phyloP scores from a whole-genome alignment of 768 basidiomycete species.

The Trametes cinnabarina region DNA sequence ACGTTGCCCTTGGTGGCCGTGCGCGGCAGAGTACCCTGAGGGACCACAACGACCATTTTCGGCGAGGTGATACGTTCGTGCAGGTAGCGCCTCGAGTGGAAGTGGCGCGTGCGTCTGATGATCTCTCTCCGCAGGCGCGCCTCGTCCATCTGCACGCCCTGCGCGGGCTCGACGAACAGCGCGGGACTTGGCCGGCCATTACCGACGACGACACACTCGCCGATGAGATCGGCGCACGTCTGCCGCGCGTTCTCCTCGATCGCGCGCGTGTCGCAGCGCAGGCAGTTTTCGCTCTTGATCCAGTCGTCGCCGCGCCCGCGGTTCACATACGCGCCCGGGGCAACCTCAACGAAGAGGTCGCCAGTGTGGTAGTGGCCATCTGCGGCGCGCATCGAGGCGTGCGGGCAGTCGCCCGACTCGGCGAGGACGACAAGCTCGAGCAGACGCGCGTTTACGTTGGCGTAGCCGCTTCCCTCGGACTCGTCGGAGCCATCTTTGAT shows the following conservation, averaged over 20 bases:
- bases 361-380: constrained; percentile 76
- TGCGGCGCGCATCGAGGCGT: constrained; percentile 47
- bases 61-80: constrained; percentile 68
- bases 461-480: constrained; percentile 43
- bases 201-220: constrained; percentile 70
- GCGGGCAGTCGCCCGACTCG: constrained; percentile 64
- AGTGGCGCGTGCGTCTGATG: constrained; percentile 61
- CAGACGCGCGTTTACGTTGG: constrained; percentile 48
- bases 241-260: constrained; percentile 61
- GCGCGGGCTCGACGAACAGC: constrained; percentile 61
- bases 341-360: constrained; percentile 65
- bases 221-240: constrained; percentile 59
- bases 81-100: constrained; percentile 67
- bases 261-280: constrained; percentile 69
- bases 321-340: constrained; percentile 54
- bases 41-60: constrained; percentile 65
- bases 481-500: constrained; percentile 39
- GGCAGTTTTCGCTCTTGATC: constrained; percentile 73
- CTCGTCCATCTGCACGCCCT: constrained; percentile 45
- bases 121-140: constrained; percentile 63
- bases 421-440: constrained; percentile 65
- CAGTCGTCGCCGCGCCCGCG: constrained; percentile 75
- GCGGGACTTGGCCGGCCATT: constrained; percentile 68
- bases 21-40: constrained; percentile 60
- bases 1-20: constrained; percentile 78